Base-by-base conservation (phyloP, 257 asterid species). In the Knoxia roxburghii region DNA sequence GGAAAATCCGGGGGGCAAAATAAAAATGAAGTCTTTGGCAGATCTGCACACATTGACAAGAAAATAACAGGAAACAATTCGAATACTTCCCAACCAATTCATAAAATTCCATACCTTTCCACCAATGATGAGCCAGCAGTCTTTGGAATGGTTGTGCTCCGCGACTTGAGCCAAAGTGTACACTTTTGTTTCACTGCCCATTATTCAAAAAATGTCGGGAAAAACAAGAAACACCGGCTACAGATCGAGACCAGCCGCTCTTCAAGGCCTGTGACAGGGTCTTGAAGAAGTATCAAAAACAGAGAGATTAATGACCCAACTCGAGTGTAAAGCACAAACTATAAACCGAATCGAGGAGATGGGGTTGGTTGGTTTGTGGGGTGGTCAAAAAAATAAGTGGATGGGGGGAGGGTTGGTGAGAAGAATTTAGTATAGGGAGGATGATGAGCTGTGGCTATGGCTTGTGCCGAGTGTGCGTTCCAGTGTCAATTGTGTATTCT, bases 121-220 rank as follows among this genome's bases (percentile, higher is more conserved):
- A 33, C 33, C 68, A 64, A 89, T 89, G 59, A 85, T 7, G 67
- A 91, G 83, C 98, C 96, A 91, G 63, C 95, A 89, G 66, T 91
- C 98, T 82, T 85, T 87, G 68, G 74, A 56, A 76, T 78, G 76
- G 85, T 78, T 87, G 88, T 91, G 98, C 79, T 84, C 77, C 35
- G 95, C 80, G 64, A 89, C 84, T 85, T 91, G 89, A 15, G 89
- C 85, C 79, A 91, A 73, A 64, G 84, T 82, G 63, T 54, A 86
- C 35, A 84, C 78, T 67, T 81, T 87, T 49, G 55, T 64, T 35
- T 72, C 76, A 46, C 71, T 49, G 17, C 89, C 90, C 97, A 87
- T 89, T 57, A 30, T 24, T n/a, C 10, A 10, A n/a, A 18, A 32
- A 24, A 71, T 35, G 61, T 26, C 14, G 6, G 0, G 11, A 1